Conservation (phyloP, 306 rosid genomes). For the Lotus japonicus region DNA sequence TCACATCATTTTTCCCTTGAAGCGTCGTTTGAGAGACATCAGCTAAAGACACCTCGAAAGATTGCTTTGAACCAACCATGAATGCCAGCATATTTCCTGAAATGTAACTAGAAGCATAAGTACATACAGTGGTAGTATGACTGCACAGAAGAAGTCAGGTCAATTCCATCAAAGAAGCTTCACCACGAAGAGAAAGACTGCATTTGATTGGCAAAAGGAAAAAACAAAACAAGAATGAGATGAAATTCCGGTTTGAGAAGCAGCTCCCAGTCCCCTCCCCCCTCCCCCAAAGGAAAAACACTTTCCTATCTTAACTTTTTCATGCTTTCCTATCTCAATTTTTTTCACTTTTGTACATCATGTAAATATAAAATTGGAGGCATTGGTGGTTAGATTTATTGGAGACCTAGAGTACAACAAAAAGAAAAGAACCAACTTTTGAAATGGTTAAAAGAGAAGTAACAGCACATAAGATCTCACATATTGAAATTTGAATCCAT, state of each 20-base stretch:
- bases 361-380: background rate
- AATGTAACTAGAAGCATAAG: conserved; percentile 20
- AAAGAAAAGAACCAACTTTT: background rate
- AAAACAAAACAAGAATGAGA: conserved; percentile 8
- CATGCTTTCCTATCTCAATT: too few relatives aligned
- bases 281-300: background rate
- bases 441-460: background rate
- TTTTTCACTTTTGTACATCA: background rate
- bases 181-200: background rate
- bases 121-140: background rate
- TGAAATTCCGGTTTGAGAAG: background rate
- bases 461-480: background rate
- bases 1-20: conserved; percentile 93
- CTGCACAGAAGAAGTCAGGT: background rate
- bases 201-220: background rate
- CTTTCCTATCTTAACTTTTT: background rate
- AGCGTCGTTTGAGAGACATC: conserved; percentile 95
- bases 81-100: conserved; percentile 89
- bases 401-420: background rate
- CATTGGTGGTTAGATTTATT: background rate
- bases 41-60: conserved; percentile 94
- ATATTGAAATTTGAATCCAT: background rate
- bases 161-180: background rate
- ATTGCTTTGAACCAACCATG: conserved; percentile 90
- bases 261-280: background rate